These are phyloP conservation scores for Penicillium sp. DNA, from an alignment of 2,329 filamentous ascomycete genomes.

Conservation along the genomic window DNA sequence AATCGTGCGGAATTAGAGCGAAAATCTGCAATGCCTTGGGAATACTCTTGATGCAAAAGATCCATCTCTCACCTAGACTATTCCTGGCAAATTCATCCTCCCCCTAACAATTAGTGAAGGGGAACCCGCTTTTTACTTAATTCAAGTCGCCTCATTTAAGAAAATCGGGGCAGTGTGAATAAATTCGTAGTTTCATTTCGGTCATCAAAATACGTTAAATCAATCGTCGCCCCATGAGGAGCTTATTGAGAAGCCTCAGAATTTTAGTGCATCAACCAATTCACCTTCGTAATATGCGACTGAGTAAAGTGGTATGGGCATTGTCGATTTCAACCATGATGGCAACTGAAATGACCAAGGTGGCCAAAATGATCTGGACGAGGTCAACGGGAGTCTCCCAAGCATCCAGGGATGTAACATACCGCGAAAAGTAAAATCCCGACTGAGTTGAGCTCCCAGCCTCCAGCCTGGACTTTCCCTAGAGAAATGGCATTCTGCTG, in stretches of 20 bases:
- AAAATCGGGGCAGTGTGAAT: neutral
- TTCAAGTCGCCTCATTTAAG: neutral
- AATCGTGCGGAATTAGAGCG: neutral
- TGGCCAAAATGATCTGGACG: conserved; percentile 18
- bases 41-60: too few species aligned
- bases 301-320: neutral
- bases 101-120: too few species aligned
- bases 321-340: conserved; percentile 20
- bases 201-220: neutral
- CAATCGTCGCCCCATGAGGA: neutral
- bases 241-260: too few species aligned
- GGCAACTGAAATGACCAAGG: conserved; percentile 17
- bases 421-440: conserved; percentile 51
- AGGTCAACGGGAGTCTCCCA: neutral
- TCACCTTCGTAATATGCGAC: neutral
- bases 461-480: conserved; percentile 59
- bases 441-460: conserved; percentile 58
- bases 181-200: neutral
- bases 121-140: too few species aligned
- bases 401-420: conserved; percentile 30
- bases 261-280: neutral
- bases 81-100: too few species aligned
- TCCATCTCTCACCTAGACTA: too few species aligned
- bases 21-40: neutral
- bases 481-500: conserved; percentile 60